Evolutionary conservation across 306 rosid genomes (phyloP).

Genomic region (Cyclanthera cordifolia): DNA sequence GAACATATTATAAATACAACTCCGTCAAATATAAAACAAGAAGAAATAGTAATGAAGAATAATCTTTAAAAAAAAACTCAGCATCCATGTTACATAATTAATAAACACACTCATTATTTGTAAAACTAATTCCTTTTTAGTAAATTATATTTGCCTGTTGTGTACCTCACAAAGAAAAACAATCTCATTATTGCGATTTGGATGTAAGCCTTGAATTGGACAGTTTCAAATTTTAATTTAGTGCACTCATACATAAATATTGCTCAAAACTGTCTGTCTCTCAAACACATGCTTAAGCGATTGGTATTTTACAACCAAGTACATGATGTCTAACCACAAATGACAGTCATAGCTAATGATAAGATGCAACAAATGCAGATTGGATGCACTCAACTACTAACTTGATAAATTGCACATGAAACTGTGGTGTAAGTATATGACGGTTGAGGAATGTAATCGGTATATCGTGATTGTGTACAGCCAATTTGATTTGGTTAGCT

Average conservation of each 20-base stretch:
- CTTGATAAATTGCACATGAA: neutral
- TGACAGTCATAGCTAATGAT: neutral
- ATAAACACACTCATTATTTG: neutral
- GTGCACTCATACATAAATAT: too few species aligned
- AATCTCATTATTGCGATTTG: too few species aligned
- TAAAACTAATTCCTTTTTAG: too few species aligned
- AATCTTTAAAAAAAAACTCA: neutral
- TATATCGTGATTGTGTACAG: too few species aligned
- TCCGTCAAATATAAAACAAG: neutral
- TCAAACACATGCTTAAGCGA: neutral
- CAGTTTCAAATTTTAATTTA: too few species aligned
- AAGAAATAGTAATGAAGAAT: neutral
- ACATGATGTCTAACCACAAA: neutral
- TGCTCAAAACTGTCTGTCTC: neutral
- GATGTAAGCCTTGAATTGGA: too few species aligned
- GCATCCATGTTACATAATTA: neutral
- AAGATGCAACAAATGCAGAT: neutral
- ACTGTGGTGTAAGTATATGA: too few species aligned
- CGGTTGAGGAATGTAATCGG: too few species aligned
- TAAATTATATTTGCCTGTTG: too few species aligned
- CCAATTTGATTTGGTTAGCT: too few species aligned
- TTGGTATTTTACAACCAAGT: neutral
- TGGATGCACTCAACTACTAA: neutral
- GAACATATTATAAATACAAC: neutral
- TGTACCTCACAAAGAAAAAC: too few species aligned